phyloP scores from a whole-genome alignment of 176 grass and related monocot species.

The Elaeis guineensis region DNA sequence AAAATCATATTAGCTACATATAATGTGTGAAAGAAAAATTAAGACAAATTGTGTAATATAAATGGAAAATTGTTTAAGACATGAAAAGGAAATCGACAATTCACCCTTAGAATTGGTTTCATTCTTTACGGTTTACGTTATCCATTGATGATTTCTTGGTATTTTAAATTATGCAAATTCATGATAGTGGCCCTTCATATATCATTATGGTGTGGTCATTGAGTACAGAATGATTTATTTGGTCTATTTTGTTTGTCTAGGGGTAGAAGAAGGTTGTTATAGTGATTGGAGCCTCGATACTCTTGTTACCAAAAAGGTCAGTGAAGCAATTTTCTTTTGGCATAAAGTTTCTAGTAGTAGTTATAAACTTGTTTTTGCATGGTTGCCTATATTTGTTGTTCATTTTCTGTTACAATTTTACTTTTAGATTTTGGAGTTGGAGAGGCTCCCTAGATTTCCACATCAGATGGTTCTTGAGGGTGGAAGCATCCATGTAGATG shows the following conservation, averaged over 20 bases:
- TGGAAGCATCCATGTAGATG: conserved; percentile 94
- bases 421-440: conserved; percentile 60
- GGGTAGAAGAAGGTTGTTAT: conserved; percentile 50
- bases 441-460: conserved; percentile 54
- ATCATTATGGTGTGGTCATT: no score
- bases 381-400: not conserved
- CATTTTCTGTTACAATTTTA: conserved; percentile 4
- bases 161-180: no score
- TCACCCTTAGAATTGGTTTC: no score
- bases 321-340: not conserved
- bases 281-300: conserved; percentile 78
- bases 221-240: not conserved
- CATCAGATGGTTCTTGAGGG: conserved; percentile 90
- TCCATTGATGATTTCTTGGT: no score
- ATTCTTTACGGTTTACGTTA: no score
- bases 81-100: no score
- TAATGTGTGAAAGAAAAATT: no score
- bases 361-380: not conserved
- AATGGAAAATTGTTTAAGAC: no score
- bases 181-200: no score
- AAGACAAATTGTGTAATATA: no score
- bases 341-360: no score
- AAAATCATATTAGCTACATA: no score
- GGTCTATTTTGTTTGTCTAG: conserved; percentile 25
- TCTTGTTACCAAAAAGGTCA: conserved; percentile 68